Base-by-base conservation (phyloP, 2,329 filamentous ascomycete genomes). In the Fusarium dimerum region DNA sequence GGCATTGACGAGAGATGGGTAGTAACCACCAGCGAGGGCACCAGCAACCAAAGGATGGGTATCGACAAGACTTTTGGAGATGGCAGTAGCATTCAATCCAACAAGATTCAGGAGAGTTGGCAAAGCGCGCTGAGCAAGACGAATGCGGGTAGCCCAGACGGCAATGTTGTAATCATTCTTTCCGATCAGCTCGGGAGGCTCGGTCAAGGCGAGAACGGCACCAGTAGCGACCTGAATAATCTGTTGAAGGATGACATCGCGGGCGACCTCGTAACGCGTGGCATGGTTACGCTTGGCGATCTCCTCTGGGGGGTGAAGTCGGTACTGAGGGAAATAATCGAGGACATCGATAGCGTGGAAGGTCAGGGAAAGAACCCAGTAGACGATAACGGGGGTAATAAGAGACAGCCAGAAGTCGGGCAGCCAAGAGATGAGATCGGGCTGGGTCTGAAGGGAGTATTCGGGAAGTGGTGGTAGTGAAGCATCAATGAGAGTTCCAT, bases 261-360 rank as follows among this genome's bases (percentile, higher is more conserved):
- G 87, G 57, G 93, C 84, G 4, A 96, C 92, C 66, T 97, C 88
- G 75, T 83, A 90, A 57, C 91, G 85, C 43, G 89, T 84, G 48
- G 91, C 93, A 67, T 90, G 90, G 73, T 97, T 97, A 64, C 92
- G 85, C 72, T 90, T 90, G 36, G 86, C 71, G 57, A 97, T 88
- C 73, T 97, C 93, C 47, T 91, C 92, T 13, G 94, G 94, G 0
- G 94, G 97, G 75, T 99, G 94, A 40, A 99, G 80, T 57, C 94
- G 88, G 75, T 97, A 97, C 66, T 95, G 85, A 16, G 92, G 87
- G 71, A 93, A 96, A 38, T 93, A 76, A 71, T 97, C 90, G 74
- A 87, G 86, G 52, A 86, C 78, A 74, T 99, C 94, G 66, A 97
- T 86, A 62, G 86, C 68, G 77, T 97, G 93, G 77, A 96, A 99